phyloP scores from a whole-genome alignment of 129 eudicot species.

The Flaveria robusta region DNA sequence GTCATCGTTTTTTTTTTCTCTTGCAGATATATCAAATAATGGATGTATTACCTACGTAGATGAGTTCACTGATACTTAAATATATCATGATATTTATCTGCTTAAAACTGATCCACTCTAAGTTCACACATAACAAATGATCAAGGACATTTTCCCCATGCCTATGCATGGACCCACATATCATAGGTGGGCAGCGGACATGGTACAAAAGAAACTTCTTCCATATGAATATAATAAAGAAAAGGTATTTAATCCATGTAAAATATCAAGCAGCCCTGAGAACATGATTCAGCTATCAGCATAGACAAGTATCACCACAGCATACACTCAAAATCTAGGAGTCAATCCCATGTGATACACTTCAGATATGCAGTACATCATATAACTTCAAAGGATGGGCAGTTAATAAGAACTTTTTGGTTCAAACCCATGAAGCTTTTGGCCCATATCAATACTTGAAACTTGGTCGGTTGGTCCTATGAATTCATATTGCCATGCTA shows the following conservation, averaged over 20 bases:
- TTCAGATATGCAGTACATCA: background rate
- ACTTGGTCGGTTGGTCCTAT: background rate
- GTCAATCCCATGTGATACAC: conserved; percentile 20
- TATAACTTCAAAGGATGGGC: background rate
- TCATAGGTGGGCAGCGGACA: background rate
- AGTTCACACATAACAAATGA: background rate
- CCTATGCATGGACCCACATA: conserved; percentile 1
- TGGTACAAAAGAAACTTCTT: background rate
- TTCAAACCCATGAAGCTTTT: conserved; percentile 16
- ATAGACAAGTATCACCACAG: background rate
- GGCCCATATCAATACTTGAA: background rate
- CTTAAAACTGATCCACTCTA: background rate
- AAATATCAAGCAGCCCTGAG: background rate
- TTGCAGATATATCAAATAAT: background rate
- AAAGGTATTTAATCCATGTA: background rate
- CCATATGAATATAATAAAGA: background rate
- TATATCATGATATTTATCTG: background rate
- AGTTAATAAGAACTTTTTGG: background rate
- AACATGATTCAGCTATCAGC: background rate
- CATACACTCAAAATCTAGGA: background rate
- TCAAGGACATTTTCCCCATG: conserved; percentile 3
- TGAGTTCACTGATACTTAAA: background rate
- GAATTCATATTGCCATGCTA: background rate
- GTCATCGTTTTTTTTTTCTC: background rate
- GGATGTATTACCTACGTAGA: conserved; percentile 2